Percentiles rank a stretch among this genome's conserved stretches.
These are phyloP conservation scores for Aspergillus mulundensis DNA, from an alignment of 495 filamentous ascomycete genomes.

Conservation along the genomic window DNA sequence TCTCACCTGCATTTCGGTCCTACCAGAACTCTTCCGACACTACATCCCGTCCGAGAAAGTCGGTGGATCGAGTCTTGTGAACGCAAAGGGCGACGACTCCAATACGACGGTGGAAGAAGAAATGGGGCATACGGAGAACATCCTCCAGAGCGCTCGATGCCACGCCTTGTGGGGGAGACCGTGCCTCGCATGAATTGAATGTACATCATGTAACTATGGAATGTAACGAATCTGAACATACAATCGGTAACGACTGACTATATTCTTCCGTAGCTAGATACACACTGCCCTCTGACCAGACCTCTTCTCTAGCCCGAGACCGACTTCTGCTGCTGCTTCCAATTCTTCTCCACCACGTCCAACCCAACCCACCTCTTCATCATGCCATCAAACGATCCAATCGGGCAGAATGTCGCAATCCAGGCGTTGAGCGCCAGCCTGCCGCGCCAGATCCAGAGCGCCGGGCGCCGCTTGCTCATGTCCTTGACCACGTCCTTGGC, in stretches of 20 bases:
- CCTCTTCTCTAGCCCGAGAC: too few species aligned
- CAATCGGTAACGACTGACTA: not conserved
- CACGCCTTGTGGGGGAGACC: slow-evolving; percentile 13
- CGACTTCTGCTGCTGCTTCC: not conserved
- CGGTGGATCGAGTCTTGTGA: slow-evolving; percentile 12
- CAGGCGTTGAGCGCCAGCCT: not conserved
- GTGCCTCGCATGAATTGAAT: not conserved
- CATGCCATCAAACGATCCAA: not conserved
- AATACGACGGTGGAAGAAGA: slow-evolving; percentile 9
- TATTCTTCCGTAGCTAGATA: too few species aligned
- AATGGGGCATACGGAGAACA: slow-evolving; percentile 22
- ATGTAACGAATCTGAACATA: not conserved
- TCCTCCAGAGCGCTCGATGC: slow-evolving; percentile 19
- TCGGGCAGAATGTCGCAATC: not conserved
- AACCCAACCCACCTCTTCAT: not conserved
- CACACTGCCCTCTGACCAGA: too few species aligned
- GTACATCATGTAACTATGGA: not conserved
- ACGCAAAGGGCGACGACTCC: slow-evolving; percentile 8
- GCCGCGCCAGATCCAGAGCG: not conserved
- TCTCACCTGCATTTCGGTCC: slow-evolving; percentile 18
- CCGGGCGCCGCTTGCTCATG: not conserved
- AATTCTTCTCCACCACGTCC: not conserved
- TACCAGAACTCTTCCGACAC: slow-evolving; percentile 22
- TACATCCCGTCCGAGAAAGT: slow-evolving; percentile 9
- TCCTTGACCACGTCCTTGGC: not conserved